phyloP scores from a whole-genome alignment of 768 basidiomycete species.

The Baorangia bicolor region DNA sequence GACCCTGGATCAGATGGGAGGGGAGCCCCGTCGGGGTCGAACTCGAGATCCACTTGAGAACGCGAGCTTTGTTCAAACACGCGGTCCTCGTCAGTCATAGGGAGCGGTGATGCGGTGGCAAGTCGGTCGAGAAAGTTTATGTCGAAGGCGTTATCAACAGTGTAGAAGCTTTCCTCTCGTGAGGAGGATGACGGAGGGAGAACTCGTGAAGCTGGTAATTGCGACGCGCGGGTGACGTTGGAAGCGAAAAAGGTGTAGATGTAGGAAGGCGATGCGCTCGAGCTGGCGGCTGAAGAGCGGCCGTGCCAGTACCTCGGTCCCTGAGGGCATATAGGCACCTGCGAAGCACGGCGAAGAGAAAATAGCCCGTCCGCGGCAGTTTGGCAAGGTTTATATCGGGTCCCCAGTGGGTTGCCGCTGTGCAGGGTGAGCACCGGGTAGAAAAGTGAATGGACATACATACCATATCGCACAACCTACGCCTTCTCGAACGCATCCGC shows the following conservation, averaged over 20 bases:
- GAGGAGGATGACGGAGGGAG: background rate
- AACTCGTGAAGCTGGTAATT: constrained; percentile 4
- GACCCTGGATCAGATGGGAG: constrained; percentile 39
- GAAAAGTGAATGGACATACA: constrained; percentile 16
- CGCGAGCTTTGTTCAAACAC: constrained; percentile 12
- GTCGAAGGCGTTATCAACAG: constrained; percentile 29
- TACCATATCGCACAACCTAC: constrained; percentile 64
- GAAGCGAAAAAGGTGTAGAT: constrained; percentile 51
- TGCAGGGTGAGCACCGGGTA: constrained; percentile 8
- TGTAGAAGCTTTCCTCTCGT: constrained; percentile 21
- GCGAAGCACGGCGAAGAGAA: constrained; percentile 20
- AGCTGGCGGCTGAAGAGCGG: constrained; percentile 11
- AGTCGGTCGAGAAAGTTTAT: constrained; percentile 42
- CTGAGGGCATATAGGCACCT: constrained; percentile 36
- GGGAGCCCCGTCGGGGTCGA: constrained; percentile 47
- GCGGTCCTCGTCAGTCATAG: constrained; percentile 36
- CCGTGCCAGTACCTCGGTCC: constrained; percentile 44
- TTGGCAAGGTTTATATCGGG: constrained; percentile 58
- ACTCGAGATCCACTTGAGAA: constrained; percentile 18
- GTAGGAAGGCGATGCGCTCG: constrained; percentile 19
- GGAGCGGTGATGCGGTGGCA: constrained; percentile 37
- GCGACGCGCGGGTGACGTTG: constrained; percentile 39
- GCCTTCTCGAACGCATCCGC: constrained; percentile 67
- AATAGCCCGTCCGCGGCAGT: constrained; percentile 50
- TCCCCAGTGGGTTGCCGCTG: constrained; percentile 67